A percentile compares a stretch with the other conserved stretches of the same genome.
These are phyloP conservation scores for Plasmodium gallinaceum DNA, from an alignment of 169 alveolate species.

Conservation along the genomic window DNA sequence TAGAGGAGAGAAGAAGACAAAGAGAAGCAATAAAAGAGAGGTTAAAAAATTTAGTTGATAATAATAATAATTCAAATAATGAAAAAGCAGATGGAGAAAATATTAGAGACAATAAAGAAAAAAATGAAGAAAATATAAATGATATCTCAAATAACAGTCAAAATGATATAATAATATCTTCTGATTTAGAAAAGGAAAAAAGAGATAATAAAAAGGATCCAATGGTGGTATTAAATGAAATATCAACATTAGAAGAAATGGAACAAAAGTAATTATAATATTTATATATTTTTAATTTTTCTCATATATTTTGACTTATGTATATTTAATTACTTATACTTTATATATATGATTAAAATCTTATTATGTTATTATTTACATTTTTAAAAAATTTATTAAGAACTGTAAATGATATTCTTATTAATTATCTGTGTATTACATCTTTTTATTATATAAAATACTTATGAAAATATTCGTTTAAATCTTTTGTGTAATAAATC, in stretches of 20 bases:
- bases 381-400: too few species aligned
- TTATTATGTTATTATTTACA: too few species aligned
- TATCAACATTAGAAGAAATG: conserved; percentile 39
- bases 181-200: neutral
- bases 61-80: conserved; percentile 18
- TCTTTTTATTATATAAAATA: neutral
- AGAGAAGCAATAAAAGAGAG: conserved; percentile 74
- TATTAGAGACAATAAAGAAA: neutral
- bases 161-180: neutral
- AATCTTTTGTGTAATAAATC: neutral
- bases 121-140: neutral
- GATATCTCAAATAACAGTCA: neutral
- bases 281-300: neutral
- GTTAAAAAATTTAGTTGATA: conserved; percentile 32
- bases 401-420: neutral
- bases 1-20: conserved; percentile 67
- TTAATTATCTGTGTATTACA: neutral
- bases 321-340: too few species aligned
- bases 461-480: neutral
- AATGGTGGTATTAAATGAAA: conserved; percentile 12
- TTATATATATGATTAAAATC: too few species aligned
- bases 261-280: conserved; percentile 46
- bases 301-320: too few species aligned
- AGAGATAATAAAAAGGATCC: conserved; percentile 35
- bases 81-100: neutral